Conservation (phyloP, 805 yeast genomes). For the Pichia thaimueangensis region DNA sequence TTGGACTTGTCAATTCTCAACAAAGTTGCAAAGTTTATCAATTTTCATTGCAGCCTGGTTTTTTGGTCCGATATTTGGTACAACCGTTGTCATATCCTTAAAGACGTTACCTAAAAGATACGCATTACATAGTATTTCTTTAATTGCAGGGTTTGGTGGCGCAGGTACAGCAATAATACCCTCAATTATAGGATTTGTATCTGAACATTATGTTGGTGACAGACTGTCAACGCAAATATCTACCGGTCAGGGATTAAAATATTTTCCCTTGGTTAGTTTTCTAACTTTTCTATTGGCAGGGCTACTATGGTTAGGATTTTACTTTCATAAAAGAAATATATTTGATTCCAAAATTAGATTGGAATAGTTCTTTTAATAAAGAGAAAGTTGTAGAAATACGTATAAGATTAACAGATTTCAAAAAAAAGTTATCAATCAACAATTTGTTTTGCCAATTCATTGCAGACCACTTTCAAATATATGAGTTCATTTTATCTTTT, state of each 20-base stretch:
- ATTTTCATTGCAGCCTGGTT: conserved; percentile 39
- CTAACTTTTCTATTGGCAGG: conserved; percentile 20
- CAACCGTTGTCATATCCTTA: conserved; percentile 59
- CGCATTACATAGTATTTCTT: conserved; percentile 65
- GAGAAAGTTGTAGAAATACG: no score
- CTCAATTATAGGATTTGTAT: conserved; percentile 48
- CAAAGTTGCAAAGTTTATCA: conserved; percentile 28
- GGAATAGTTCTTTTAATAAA: no score
- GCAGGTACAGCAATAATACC: conserved; percentile 78
- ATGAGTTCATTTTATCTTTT: no score
- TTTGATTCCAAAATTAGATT: conserved; percentile 17
- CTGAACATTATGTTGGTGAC: conserved; percentile 26
- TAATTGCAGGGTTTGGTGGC: conserved; percentile 74
- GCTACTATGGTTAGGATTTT: conserved; percentile 25
- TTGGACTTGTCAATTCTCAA: conserved; percentile 21
- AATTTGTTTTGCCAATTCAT: no score
- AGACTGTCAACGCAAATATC: no score
- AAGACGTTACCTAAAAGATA: conserved; percentile 52
- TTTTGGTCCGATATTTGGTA: conserved; percentile 58
- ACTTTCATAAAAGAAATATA: conserved; percentile 13
- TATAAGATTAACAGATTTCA: no score
- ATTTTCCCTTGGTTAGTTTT: conserved; percentile 25
- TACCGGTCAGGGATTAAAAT: conserved; percentile 29
- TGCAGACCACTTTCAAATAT: no score
- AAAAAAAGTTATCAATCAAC: no score